phyloP scores from a whole-genome alignment of 2,329 filamentous ascomycete species.

The Penicillium psychrosexuale region DNA sequence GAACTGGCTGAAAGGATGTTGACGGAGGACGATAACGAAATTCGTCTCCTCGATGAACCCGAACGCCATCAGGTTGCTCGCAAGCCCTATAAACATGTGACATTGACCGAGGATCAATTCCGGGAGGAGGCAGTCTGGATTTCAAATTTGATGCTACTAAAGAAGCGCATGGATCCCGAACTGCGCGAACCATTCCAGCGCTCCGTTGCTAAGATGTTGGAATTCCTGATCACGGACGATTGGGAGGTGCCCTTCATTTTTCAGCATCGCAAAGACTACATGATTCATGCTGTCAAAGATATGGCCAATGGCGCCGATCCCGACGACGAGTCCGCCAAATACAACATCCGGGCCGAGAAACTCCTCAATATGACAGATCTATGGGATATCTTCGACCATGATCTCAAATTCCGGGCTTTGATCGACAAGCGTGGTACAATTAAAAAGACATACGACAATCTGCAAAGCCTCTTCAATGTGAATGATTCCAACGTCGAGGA shows the following conservation, averaged over 20 bases:
- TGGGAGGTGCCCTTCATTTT: conserved; percentile 97
- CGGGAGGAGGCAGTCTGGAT: conserved; percentile 92
- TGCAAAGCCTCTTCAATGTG: conserved; percentile 65
- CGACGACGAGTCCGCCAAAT: conserved; percentile 64
- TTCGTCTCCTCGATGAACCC: conserved; percentile 83
- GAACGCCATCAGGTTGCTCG: conserved; percentile 92
- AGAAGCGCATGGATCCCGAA: conserved; percentile 71
- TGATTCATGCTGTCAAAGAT: conserved; percentile 82
- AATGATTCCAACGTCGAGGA: conserved; percentile 75
- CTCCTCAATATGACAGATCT: conserved; percentile 88
- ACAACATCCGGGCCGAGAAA: conserved; percentile 75
- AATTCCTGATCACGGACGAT: conserved; percentile 92
- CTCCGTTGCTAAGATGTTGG: conserved; percentile 84
- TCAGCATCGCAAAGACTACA: conserved; percentile 95
- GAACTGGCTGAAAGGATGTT: conserved; percentile 91
- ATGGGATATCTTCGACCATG: conserved; percentile 91
- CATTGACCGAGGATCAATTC: conserved; percentile 78
- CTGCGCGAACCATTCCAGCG: conserved; percentile 80
- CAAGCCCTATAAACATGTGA: conserved; percentile 78
- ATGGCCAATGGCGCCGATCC: conserved; percentile 62
- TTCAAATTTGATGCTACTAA: conserved; percentile 80
- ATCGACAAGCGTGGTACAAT: conserved; percentile 88
- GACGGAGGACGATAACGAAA: conserved; percentile 90
- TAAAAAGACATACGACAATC: conserved; percentile 71
- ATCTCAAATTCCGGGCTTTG: conserved; percentile 90